These are phyloP conservation scores for Gentiana straminea DNA, from an alignment of 257 asterid genomes.

Conservation along the genomic window DNA sequence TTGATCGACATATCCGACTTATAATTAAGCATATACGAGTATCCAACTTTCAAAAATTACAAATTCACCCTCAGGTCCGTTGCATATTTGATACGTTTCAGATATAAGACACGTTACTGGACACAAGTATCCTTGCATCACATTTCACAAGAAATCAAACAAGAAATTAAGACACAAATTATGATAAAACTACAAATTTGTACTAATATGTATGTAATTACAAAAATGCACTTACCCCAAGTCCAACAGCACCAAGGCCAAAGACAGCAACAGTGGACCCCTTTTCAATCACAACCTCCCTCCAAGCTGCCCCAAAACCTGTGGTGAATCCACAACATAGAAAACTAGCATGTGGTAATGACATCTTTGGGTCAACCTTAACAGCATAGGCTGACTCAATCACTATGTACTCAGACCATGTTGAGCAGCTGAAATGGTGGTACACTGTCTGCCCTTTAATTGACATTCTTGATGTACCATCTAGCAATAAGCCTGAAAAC, in stretches of 20 bases:
- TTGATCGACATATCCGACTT: no score
- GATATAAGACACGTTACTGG: no score
- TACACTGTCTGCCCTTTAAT: conserved; percentile 34
- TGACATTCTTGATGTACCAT: conserved; percentile 66
- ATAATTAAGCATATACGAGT: no score
- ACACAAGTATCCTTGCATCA: no score
- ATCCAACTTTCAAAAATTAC: no score
- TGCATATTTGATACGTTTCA: no score
- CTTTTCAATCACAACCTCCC: conserved; percentile 32
- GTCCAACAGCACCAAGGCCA: conserved; percentile 86
- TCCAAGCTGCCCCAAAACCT: conserved; percentile 55
- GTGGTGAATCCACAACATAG: conserved; percentile 80
- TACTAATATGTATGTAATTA: no score
- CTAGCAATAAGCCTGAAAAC: conserved; percentile 36
- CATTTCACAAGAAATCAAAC: no score
- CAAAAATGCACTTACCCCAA: conserved; percentile 34
- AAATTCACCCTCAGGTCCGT: no score
- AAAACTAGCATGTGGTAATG: conserved; percentile 53
- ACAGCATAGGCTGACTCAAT: conserved; percentile 41
- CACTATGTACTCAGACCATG: conserved; percentile 73
- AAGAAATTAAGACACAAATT: no score
- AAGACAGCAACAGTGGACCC: conserved; percentile 68
- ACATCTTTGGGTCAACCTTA: conserved; percentile 49
- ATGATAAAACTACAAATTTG: no score
- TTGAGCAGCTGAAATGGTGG: conserved; percentile 57